Evolutionary conservation across 768 basidiomycete species (phyloP).

Genomic region (Boletus huronensis): DNA sequence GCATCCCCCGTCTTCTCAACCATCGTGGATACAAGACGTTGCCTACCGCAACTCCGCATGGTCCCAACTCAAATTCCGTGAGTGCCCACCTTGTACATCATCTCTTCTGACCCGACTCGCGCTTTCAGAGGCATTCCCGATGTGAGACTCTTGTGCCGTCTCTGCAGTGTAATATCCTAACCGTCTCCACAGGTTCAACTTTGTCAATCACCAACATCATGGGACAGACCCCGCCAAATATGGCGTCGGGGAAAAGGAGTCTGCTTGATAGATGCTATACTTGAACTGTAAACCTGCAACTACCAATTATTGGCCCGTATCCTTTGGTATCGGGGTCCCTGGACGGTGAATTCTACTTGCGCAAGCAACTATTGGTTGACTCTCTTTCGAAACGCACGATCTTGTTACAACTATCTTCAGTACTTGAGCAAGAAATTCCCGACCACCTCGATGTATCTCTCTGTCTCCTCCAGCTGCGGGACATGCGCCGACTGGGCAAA

Average conservation of each 20-base stretch:
- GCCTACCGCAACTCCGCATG: slow-evolving; percentile 87
- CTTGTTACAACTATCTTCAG: neutral
- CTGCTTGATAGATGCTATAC: slow-evolving; percentile 17
- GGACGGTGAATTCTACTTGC: neutral
- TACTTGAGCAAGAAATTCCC: slow-evolving; percentile 27
- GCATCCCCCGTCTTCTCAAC: slow-evolving; percentile 81
- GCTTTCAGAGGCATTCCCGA: slow-evolving; percentile 63
- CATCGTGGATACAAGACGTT: slow-evolving; percentile 79
- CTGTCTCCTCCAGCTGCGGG: slow-evolving; percentile 37
- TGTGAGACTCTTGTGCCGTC: slow-evolving; percentile 44
- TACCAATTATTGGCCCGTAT: neutral
- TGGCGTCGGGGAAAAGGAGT: slow-evolving; percentile 36
- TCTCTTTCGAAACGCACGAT: neutral
- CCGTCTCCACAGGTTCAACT: slow-evolving; percentile 72
- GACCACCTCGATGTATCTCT: slow-evolving; percentile 32
- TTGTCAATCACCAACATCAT: slow-evolving; percentile 87
- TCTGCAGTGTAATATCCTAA: slow-evolving; percentile 5
- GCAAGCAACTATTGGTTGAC: neutral
- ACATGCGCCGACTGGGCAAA: slow-evolving; percentile 38
- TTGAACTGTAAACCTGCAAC: slow-evolving; percentile 7
- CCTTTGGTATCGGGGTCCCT: neutral
- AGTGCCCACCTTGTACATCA: slow-evolving; percentile 28
- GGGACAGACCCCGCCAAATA: slow-evolving; percentile 86
- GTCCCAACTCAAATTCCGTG: slow-evolving; percentile 92
- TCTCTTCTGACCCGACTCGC: slow-evolving; percentile 12